These are phyloP conservation scores for Diaporthe vaccinii DNA, from an alignment of 2,329 filamentous ascomycete genomes.

Conservation along the genomic window DNA sequence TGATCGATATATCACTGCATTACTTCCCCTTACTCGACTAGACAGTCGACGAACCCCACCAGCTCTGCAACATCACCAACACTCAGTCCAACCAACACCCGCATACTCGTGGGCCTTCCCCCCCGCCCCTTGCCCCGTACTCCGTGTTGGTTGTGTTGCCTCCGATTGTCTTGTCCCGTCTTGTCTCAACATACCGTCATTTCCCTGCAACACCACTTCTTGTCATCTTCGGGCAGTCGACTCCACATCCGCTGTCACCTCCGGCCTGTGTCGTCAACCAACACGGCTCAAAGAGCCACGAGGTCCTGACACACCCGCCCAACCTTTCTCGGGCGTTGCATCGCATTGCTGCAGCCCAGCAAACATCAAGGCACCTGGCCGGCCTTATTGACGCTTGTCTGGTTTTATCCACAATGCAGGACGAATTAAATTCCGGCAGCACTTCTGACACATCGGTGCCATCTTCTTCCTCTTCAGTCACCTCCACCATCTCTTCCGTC, in stretches of 20 bases:
- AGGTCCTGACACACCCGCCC: neutral
- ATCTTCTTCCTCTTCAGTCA: slow-evolving; percentile 18
- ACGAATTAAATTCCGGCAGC: slow-evolving; percentile 6
- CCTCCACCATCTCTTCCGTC: slow-evolving; percentile 18
- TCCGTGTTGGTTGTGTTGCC: neutral
- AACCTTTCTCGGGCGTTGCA: neutral
- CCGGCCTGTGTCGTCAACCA: slow-evolving; percentile 4
- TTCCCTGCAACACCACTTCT: neutral
- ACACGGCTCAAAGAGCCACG: slow-evolving; percentile 1
- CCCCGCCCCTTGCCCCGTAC: neutral
- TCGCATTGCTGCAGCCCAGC: neutral
- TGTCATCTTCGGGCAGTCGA: neutral
- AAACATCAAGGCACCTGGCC: neutral
- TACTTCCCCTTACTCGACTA: slow-evolving; percentile 24
- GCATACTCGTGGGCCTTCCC: neutral
- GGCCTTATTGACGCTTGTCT: slow-evolving; percentile 9
- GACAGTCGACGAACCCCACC: slow-evolving; percentile 24
- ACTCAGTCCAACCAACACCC: neutral
- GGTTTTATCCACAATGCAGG: slow-evolving; percentile 19
- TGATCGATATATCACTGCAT: slow-evolving; percentile 26
- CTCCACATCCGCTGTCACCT: slow-evolving; percentile 13
- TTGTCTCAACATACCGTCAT: neutral
- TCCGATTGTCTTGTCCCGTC: neutral
- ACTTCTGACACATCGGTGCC: slow-evolving; percentile 20
- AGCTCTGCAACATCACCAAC: slow-evolving; percentile 14